Percentiles rank a stretch among this genome's conserved stretches.
phyloP scores from a whole-genome alignment of 331 rosid species.

The Spiraea crenata region DNA sequence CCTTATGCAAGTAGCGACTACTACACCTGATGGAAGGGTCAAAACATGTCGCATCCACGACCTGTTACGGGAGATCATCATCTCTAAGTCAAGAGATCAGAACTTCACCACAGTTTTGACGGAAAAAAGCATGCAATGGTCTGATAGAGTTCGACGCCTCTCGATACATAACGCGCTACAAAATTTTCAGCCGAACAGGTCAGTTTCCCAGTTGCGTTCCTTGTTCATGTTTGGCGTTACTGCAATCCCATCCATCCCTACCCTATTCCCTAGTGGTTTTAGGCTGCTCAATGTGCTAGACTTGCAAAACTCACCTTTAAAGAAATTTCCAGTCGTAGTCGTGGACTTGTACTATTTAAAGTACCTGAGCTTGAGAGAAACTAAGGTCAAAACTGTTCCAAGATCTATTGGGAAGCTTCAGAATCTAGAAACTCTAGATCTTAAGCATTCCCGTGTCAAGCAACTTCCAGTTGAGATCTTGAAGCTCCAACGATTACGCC shows the following conservation, averaged over 20 bases:
- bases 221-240: slow-evolving; percentile 7
- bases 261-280: neutral
- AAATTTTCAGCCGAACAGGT: slow-evolving; percentile 3
- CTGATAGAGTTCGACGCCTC: slow-evolving; percentile 14
- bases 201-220: slow-evolving; percentile 17
- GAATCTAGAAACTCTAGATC: slow-evolving; percentile 27
- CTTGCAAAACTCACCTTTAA: neutral
- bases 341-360: slow-evolving; percentile 13
- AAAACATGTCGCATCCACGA: slow-evolving; percentile 24
- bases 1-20: slow-evolving; percentile 19
- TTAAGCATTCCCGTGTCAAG: slow-evolving; percentile 10
- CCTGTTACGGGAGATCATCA: slow-evolving; percentile 9
- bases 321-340: slow-evolving; percentile 6
- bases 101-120: neutral
- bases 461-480: slow-evolving; percentile 24
- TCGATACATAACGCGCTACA: slow-evolving; percentile 2
- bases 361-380: slow-evolving; percentile 26
- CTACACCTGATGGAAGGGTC: slow-evolving; percentile 6
- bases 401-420: slow-evolving; percentile 20
- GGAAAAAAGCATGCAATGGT: neutral
- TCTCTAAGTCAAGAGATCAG: slow-evolving; percentile 12
- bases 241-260: neutral
- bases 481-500: slow-evolving; percentile 15
- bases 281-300: slow-evolving; percentile 23
- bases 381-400: slow-evolving; percentile 22